These are phyloP conservation scores for Tolypocladium nubicola DNA, from an alignment of 2,329 filamentous ascomycete species.

Conservation along the genomic window DNA sequence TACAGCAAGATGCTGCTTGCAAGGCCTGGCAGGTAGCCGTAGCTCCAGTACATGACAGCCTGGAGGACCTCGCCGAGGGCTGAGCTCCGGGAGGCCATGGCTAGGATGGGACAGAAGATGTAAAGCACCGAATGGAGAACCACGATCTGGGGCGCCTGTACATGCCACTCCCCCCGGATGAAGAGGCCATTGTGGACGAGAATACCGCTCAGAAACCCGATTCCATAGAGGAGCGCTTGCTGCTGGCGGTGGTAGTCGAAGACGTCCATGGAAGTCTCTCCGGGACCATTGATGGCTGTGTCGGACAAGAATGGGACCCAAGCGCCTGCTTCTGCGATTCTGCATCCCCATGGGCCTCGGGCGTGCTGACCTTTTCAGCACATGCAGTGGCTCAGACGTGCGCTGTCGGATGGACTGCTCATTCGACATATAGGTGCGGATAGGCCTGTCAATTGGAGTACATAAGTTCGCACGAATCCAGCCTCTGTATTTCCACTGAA, in stretches of 20 bases:
- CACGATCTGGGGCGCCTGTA: not conserved
- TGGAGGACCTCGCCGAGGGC: not conserved
- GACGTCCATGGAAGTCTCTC: not conserved
- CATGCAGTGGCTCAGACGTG: not conserved
- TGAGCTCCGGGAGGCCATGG: not conserved
- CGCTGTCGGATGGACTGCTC: not conserved
- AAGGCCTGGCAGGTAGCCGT: conserved; percentile 11
- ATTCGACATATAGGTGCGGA: too few relatives aligned
- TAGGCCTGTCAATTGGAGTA: not conserved
- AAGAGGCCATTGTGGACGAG: not conserved
- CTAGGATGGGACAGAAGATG: not conserved
- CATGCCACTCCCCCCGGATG: not conserved
- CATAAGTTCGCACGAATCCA: not conserved
- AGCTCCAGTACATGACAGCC: not conserved
- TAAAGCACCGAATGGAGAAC: not conserved
- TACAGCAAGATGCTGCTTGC: conserved; percentile 21
- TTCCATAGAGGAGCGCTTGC: not conserved
- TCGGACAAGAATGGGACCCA: not conserved
- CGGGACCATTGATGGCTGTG: not conserved
- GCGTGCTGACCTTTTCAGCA: not conserved
- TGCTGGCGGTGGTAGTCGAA: not conserved
- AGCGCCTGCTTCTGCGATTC: too few relatives aligned
- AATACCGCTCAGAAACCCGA: not conserved
- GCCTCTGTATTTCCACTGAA: not conserved
- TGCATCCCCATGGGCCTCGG: not conserved